Evolutionary conservation across 352 stramenopile genomes (phyloP).

Genomic region (Pythium monospermum): DNA sequence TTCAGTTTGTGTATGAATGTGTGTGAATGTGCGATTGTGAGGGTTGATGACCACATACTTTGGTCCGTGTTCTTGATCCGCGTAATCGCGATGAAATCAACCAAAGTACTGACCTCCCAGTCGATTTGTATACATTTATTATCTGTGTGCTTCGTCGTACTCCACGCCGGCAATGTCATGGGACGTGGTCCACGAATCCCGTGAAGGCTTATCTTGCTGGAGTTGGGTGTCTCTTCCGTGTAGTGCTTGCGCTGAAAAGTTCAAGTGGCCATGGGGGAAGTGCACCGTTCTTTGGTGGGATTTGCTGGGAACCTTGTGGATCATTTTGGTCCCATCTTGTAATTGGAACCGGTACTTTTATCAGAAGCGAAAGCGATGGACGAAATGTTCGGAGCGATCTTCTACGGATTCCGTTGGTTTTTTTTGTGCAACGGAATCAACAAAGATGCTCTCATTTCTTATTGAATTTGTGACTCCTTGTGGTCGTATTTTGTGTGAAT

Average conservation of each 20-base stretch:
- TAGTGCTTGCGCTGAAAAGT: conserved; percentile 78
- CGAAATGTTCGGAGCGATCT: conserved; percentile 48
- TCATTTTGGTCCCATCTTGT: conserved; percentile 51
- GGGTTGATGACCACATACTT: conserved; percentile 87
- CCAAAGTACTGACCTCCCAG: conserved; percentile 80
- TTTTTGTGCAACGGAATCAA: conserved; percentile 53
- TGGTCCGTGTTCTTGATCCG: conserved; percentile 91
- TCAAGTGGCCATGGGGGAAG: conserved; percentile 25
- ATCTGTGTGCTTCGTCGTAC: conserved; percentile 70
- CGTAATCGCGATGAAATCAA: conserved; percentile 88
- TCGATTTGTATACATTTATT: conserved; percentile 17
- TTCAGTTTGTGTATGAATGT: conserved; percentile 17
- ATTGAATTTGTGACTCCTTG: conserved; percentile 8
- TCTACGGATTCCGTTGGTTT: conserved; percentile 77
- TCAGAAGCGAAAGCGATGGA: conserved; percentile 74
- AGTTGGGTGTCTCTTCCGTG: conserved; percentile 9
- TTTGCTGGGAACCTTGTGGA: conserved; percentile 13
- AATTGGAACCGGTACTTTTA: conserved; percentile 86
- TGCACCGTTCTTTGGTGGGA: conserved; percentile 6
- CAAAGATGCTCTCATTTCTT: conserved; percentile 74
- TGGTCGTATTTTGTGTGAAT: neutral
- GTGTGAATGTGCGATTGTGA: conserved; percentile 22
- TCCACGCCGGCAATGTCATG: conserved; percentile 88
- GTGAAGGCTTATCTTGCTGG: conserved; percentile 5
- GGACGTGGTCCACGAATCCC: conserved; percentile 20